Base-by-base conservation (phyloP, 2,329 filamentous ascomycete species). In the Fusarium sp. region DNA sequence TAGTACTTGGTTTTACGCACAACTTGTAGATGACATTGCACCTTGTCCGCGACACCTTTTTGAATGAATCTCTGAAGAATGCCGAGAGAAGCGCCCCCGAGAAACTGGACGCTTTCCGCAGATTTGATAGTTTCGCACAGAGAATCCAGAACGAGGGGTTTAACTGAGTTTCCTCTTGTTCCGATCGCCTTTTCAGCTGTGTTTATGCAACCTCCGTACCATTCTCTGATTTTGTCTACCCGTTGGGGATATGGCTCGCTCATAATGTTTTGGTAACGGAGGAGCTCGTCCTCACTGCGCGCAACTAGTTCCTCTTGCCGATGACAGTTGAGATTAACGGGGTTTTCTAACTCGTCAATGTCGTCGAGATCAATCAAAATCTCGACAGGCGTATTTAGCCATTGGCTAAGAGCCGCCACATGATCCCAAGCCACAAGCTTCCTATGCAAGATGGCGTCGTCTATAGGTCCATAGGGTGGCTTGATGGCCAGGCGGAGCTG, bases 311-410 rank as follows among this genome's bases (percentile, higher is more conserved):
- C 73, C 53, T 75, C 73, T 28, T 75, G 73, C n/a, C 72, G 69
- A 15, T 75, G 73, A n/a, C 72, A 63, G 43, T 86, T 85, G 4
- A 88, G 87, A 37, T 89, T 84, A 3, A 88, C 88, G 2, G 81
- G 77, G 39, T 75, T 82, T 39, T 82, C 78, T 34, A 83, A 76
- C 64, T 82, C 77, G 3, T 78, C 73, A 43, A 80, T 74, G 55
- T 79, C 81, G 57, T 77, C 79, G 10, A 79, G 76, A 63, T 83
- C 82, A 56, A 80, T 74, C 44, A 79, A 78, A 37, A 81, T 73
- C 56, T 77, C 80, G 39, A 77, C 75, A 12, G 60, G 43, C 2
- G 56, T 43, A 7, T 60, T 44, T 8, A 62, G 57, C 73, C 73
- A 75, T 18, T 62, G 34, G 11, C 59, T 51, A 15, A 75, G 51